Percentiles rank a stretch among this genome's conserved stretches.
phyloP scores from a whole-genome alignment of 164 flowering plant species.

The Dillenia turbinata region DNA sequence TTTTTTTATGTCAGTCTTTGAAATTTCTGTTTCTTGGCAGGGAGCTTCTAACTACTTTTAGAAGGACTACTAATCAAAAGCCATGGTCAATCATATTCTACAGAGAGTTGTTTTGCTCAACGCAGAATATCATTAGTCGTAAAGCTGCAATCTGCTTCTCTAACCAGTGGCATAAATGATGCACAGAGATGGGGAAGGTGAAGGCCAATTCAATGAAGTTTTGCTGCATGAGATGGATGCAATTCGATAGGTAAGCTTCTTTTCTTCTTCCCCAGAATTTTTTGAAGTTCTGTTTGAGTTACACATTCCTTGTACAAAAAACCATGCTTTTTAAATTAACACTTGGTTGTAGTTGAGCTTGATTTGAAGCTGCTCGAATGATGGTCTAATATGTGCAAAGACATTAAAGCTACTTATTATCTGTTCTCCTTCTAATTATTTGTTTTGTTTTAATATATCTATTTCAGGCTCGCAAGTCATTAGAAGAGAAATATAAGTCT shows the following conservation, averaged over 20 bases:
- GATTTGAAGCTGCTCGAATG: too few species aligned
- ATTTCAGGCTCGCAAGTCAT: background rate
- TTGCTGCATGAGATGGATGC: conserved; percentile 56
- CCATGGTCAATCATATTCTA: conserved; percentile 80
- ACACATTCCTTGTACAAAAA: too few species aligned
- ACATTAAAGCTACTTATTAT: too few species aligned
- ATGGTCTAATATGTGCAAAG: too few species aligned
- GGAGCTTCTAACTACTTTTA: conserved; percentile 47
- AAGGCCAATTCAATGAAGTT: conserved; percentile 71
- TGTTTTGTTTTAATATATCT: background rate
- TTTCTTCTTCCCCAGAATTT: too few species aligned
- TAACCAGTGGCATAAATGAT: background rate
- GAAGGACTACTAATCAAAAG: conserved; percentile 35
- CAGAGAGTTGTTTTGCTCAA: conserved; percentile 29
- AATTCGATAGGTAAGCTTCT: conserved; percentile 37
- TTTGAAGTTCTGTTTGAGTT: too few species aligned
- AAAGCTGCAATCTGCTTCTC: background rate
- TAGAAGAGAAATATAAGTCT: background rate
- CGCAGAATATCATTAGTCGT: background rate
- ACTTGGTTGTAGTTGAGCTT: too few species aligned
- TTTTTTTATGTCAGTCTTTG: background rate
- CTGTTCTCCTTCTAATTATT: background rate
- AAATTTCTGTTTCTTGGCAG: background rate
- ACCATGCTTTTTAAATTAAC: too few species aligned
- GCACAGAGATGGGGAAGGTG: conserved; percentile 89